These are phyloP conservation scores for Tolypocladium amazonense DNA, from an alignment of 2,329 filamentous ascomycete species.

Conservation along the genomic window DNA sequence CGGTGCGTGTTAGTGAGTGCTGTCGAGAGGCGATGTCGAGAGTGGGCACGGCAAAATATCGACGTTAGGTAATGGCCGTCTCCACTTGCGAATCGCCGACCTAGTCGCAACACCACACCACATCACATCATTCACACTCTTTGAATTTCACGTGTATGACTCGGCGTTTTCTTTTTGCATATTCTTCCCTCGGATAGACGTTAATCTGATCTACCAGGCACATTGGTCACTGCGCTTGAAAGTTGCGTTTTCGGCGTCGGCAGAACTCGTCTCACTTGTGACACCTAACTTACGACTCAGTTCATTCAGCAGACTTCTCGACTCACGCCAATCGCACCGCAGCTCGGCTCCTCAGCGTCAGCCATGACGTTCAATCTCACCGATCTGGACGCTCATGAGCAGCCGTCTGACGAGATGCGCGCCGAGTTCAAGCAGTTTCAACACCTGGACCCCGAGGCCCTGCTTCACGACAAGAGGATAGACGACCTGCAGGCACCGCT, in stretches of 20 bases:
- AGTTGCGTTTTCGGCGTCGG: not conserved
- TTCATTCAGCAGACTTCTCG: not conserved
- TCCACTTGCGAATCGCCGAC: not conserved
- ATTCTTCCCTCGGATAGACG: not conserved
- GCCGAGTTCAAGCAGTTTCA: constrained; percentile 66
- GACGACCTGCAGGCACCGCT: constrained; percentile 36
- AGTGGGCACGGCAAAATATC: not conserved
- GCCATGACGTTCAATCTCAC: constrained; percentile 16
- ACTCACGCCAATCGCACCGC: not conserved
- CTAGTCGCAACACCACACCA: not conserved
- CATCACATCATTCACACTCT: not conserved
- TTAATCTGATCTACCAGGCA: not conserved
- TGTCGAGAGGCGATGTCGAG: not conserved
- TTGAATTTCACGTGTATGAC: not conserved
- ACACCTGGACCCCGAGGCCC: constrained; percentile 40
- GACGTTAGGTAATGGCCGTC: constrained; percentile 1
- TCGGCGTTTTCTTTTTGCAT: not conserved
- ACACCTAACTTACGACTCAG: not conserved
- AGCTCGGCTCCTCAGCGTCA: not conserved
- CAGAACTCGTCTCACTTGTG: not conserved
- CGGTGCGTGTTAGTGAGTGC: not conserved
- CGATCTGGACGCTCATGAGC: constrained; percentile 64
- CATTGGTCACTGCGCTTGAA: not conserved
- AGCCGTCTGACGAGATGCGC: constrained; percentile 61
- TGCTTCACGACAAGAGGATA: constrained; percentile 45